Conservation (phyloP, 208 protist species). For the Leishmania martiniquensis region DNA sequence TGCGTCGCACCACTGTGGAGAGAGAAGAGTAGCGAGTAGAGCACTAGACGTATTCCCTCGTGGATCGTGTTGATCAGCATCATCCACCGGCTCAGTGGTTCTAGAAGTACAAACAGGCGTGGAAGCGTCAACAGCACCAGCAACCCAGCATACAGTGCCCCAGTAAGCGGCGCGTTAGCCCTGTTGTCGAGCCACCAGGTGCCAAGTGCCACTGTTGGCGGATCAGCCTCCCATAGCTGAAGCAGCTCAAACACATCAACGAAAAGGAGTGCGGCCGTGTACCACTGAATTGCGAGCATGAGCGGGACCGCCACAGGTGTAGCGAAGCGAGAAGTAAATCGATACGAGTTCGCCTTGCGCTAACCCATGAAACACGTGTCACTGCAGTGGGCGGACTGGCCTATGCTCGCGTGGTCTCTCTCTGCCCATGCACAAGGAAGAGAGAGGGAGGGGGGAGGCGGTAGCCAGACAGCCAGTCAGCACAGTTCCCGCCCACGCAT, state of each 20-base stretch:
- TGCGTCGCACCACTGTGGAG: conserved; percentile 41
- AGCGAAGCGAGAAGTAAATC: neutral
- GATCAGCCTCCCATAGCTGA: conserved; percentile 27
- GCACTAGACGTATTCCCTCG: conserved; percentile 45
- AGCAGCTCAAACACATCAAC: conserved; percentile 41
- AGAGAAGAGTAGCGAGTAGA: conserved; percentile 47
- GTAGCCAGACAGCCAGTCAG: too few relatives aligned
- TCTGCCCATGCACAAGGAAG: neutral
- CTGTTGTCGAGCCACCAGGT: conserved; percentile 52
- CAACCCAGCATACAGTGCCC: conserved; percentile 38
- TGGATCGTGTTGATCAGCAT: conserved; percentile 47
- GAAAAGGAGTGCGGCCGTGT: conserved; percentile 39
- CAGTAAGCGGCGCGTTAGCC: conserved; percentile 42
- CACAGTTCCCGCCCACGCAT: neutral
- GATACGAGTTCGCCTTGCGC: neutral
- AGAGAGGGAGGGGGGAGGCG: neutral
- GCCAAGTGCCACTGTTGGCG: conserved; percentile 22
- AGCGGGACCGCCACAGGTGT: neutral
- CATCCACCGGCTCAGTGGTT: conserved; percentile 65
- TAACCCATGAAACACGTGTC: neutral
- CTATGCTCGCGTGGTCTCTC: neutral
- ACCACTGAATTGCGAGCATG: conserved; percentile 62
- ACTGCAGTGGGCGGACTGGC: neutral
- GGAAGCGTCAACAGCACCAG: conserved; percentile 53
- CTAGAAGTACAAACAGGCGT: conserved; percentile 46